Percentiles rank a stretch among this genome's conserved stretches.
Conservation (phyloP, 2,329 filamentous ascomycete species). For the Ophiocordyceps camponoti-saundersi region DNA sequence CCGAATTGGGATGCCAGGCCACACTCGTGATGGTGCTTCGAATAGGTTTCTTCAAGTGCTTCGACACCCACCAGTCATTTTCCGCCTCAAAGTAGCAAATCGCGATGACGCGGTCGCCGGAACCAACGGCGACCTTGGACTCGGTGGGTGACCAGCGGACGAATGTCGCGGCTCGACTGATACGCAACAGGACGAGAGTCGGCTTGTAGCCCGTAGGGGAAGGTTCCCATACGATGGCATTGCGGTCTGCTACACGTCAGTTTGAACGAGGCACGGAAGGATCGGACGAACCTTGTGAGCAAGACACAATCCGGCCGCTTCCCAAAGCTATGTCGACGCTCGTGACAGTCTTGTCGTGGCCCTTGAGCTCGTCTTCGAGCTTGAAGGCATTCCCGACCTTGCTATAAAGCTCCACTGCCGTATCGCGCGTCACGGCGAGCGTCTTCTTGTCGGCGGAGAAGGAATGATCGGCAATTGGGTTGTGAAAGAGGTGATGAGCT, state of each 20-base stretch:
- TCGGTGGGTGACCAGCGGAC: slow-evolving; percentile 95
- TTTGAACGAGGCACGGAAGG: slow-evolving; percentile 5
- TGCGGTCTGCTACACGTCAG: slow-evolving; percentile 50
- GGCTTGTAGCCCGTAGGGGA: slow-evolving; percentile 90
- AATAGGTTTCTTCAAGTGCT: slow-evolving; percentile 98
- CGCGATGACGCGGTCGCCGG: slow-evolving; percentile 85
- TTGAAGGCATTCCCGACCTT: slow-evolving; percentile 57
- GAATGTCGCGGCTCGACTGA: slow-evolving; percentile 91
- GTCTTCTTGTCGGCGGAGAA: slow-evolving; percentile 86
- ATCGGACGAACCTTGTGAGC: slow-evolving; percentile 58
- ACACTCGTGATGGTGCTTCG: slow-evolving; percentile 91
- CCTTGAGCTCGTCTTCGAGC: slow-evolving; percentile 82
- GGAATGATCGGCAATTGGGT: slow-evolving; percentile 91
- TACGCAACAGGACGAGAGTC: slow-evolving; percentile 87
- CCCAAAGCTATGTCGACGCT: slow-evolving; percentile 87
- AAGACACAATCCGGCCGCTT: slow-evolving; percentile 88
- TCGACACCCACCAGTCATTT: slow-evolving; percentile 99
- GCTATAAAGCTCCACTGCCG: slow-evolving; percentile 74
- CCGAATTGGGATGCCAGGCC: slow-evolving; percentile 94
- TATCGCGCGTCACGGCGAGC: slow-evolving; percentile 82
- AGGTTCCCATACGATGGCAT: slow-evolving; percentile 95
- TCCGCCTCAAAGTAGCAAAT: slow-evolving; percentile 98
- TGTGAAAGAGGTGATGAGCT: slow-evolving; percentile 93
- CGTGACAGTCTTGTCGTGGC: slow-evolving; percentile 93
- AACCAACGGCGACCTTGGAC: slow-evolving; percentile 94